These are phyloP conservation scores for Scedosporium aurantiacum DNA, from an alignment of 2,329 filamentous ascomycete genomes.

Conservation along the genomic window DNA sequence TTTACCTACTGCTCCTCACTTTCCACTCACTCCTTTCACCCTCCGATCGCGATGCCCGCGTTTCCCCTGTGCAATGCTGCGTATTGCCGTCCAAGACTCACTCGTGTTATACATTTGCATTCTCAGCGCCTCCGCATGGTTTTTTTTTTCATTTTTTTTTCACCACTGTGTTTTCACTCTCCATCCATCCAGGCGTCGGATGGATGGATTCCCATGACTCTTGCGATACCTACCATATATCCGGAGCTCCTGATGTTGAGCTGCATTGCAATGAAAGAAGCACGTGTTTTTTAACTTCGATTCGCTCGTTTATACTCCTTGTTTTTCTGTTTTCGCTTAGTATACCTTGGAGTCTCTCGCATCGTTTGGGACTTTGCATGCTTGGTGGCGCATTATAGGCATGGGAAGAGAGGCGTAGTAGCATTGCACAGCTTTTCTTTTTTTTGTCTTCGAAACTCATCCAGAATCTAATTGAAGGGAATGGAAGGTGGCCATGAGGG, in stretches of 20 bases:
- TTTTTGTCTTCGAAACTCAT: constrained; percentile 10
- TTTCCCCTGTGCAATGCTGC: too few relatives aligned
- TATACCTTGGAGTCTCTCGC: not conserved
- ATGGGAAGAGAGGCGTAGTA: not conserved
- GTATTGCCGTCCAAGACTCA: too few relatives aligned
- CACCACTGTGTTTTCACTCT: not conserved
- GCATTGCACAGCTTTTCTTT: constrained; percentile 5
- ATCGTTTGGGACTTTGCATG: constrained; percentile 2
- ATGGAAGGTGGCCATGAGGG: not conserved
- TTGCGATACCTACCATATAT: not conserved
- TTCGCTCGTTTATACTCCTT: constrained; percentile 15
- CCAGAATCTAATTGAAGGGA: not conserved
- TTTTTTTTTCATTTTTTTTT: not conserved
- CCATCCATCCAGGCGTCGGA: not conserved
- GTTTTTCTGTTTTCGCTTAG: constrained; percentile 2
- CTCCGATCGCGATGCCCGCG: too few relatives aligned
- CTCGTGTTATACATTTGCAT: too few relatives aligned
- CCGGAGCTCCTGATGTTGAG: not conserved
- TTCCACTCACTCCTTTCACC: too few relatives aligned
- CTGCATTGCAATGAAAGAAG: not conserved
- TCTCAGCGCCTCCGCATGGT: not conserved
- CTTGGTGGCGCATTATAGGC: not conserved
- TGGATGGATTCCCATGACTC: not conserved
- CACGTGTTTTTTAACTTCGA: constrained; percentile 6
- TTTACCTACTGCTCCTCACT: not conserved